phyloP scores from a whole-genome alignment of 164 flowering plant genomes.

The Stephania cephalantha region DNA sequence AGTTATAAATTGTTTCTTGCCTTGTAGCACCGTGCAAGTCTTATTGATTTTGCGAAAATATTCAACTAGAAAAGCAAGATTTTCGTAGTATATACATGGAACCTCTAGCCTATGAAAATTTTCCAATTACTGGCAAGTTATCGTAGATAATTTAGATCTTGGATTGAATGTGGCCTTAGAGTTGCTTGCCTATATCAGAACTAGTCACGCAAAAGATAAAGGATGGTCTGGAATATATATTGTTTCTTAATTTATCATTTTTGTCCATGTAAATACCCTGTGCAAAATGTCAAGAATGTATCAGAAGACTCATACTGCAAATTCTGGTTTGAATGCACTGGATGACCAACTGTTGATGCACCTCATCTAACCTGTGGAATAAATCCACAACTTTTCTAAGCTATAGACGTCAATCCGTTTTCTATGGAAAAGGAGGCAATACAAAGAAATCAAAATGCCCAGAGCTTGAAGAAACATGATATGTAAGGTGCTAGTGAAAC shows the following conservation, averaged over 20 bases:
- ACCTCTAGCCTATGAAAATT: too few relatives aligned
- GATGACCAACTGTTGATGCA: too few relatives aligned
- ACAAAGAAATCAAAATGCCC: background rate
- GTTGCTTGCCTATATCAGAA: background rate
- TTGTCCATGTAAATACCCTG: too few relatives aligned
- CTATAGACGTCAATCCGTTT: background rate
- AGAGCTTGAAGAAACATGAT: background rate
- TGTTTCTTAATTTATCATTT: too few relatives aligned
- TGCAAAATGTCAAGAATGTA: too few relatives aligned
- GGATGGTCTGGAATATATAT: background rate
- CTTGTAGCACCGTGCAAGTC: too few relatives aligned
- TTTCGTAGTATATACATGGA: too few relatives aligned
- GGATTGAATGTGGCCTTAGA: background rate
- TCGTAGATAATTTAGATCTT: background rate
- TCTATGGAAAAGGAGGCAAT: background rate
- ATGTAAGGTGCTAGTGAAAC: background rate
- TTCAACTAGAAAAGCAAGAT: too few relatives aligned
- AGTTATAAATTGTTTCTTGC: too few relatives aligned
- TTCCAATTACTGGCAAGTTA: background rate
- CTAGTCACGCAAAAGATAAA: background rate
- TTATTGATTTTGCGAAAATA: too few relatives aligned
- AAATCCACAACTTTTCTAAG: background rate
- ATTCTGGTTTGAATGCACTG: background rate
- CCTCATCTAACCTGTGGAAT: too few relatives aligned
- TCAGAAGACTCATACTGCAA: too few relatives aligned